Percentiles rank a stretch among this genome's conserved stretches.
Evolutionary conservation across 2,329 filamentous ascomycete species (phyloP).

Genomic region (Thermoascus crustaceus): DNA sequence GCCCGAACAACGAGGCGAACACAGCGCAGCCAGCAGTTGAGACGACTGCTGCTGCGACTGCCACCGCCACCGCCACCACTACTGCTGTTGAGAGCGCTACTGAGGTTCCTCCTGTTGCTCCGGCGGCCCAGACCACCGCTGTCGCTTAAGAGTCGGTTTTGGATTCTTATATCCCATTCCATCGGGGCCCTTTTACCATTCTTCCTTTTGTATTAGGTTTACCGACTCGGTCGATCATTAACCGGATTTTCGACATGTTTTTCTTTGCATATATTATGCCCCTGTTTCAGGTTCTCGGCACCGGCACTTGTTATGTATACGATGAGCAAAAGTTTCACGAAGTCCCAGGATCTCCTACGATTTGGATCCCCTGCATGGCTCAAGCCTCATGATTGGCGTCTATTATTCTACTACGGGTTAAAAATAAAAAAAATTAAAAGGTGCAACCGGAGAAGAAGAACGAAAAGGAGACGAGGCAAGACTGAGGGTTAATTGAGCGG

Average conservation of each 20-base stretch:
- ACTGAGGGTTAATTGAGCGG: conserved; percentile 23
- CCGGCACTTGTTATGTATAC: conserved; percentile 32
- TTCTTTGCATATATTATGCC: conserved; percentile 33
- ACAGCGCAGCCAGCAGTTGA: conserved; percentile 26
- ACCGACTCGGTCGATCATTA: conserved; percentile 14
- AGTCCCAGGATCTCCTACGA: conserved; percentile 25
- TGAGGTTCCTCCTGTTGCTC: conserved; percentile 22
- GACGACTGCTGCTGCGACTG: conserved; percentile 28
- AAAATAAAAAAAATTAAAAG: conserved; percentile 24
- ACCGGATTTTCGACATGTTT: conserved; percentile 12
- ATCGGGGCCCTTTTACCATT: conserved; percentile 13
- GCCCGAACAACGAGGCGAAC: conserved; percentile 63
- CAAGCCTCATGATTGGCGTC: conserved; percentile 37
- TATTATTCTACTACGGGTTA: conserved; percentile 30
- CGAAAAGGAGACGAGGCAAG: conserved; percentile 24
- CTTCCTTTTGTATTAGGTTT: conserved; percentile 25
- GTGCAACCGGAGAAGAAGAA: conserved; percentile 27
- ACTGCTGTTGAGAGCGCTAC: conserved; percentile 32
- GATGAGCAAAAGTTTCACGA: conserved; percentile 36
- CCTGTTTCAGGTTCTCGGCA: conserved; percentile 20
- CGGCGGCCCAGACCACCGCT: conserved; percentile 34
- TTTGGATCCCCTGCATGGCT: conserved; percentile 26
- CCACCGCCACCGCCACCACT: conserved; percentile 26
- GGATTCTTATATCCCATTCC: conserved; percentile 12
- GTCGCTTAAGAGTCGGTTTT: conserved; percentile 32